phyloP scores from a whole-genome alignment of 176 grass and related monocot genomes.

The Canna indica region DNA sequence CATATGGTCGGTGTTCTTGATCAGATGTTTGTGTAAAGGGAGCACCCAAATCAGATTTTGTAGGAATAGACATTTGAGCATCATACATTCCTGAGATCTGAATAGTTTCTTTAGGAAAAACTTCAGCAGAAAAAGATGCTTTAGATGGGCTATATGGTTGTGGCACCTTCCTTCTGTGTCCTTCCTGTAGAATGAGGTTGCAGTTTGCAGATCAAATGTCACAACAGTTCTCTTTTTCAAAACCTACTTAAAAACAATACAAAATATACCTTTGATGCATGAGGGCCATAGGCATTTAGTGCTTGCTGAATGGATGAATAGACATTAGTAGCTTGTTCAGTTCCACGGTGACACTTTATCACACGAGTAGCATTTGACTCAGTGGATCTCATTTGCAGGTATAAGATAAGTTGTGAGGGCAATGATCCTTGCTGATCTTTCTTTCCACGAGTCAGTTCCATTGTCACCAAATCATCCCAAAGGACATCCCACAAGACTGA shows the following conservation, averaged over 20 bases:
- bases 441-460: slow-evolving; percentile 70
- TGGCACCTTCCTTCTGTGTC: slow-evolving; percentile 73
- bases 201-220: background rate
- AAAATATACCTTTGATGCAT: slow-evolving; percentile 55
- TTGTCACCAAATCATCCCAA: slow-evolving; percentile 82
- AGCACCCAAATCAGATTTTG: slow-evolving; percentile 16
- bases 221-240: slow-evolving; percentile 5
- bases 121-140: slow-evolving; percentile 29
- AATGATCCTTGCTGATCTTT: slow-evolving; percentile 68
- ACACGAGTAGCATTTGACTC: slow-evolving; percentile 58
- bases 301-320: slow-evolving; percentile 71
- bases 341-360: slow-evolving; percentile 63
- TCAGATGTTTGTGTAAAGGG: too few species aligned
- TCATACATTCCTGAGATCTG: slow-evolving; percentile 20
- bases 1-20: too few species aligned
- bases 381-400: slow-evolving; percentile 69
- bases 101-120: slow-evolving; percentile 35
- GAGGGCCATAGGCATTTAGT: slow-evolving; percentile 51
- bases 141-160: slow-evolving; percentile 67
- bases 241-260: slow-evolving; percentile 11
- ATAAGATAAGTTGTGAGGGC: slow-evolving; percentile 73
- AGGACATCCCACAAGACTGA: slow-evolving; percentile 81
- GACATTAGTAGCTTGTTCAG: slow-evolving; percentile 55
- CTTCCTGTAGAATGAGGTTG: slow-evolving; percentile 40
- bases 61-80: slow-evolving; percentile 14